Percentiles rank a stretch among this genome's conserved stretches.
Conservation (phyloP, 768 basidiomycete species). For the Filobasidium wieringae region DNA sequence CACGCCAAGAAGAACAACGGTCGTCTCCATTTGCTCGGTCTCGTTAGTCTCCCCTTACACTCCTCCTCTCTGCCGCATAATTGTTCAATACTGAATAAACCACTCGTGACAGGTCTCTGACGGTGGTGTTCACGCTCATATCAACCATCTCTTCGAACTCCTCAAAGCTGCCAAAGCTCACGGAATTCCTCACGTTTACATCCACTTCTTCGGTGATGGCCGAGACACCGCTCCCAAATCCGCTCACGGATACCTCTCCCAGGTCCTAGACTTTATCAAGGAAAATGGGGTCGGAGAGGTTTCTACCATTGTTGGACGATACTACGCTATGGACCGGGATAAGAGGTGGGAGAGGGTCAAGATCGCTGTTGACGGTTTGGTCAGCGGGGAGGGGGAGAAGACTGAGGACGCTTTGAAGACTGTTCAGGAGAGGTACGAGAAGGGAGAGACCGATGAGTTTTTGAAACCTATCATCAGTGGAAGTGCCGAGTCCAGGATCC, state of each 20-base stretch:
- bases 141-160: constrained; percentile 74
- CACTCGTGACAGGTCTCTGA: constrained; percentile 79
- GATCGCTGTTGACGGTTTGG: constrained; percentile 73
- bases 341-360: constrained; percentile 93
- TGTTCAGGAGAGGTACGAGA: constrained; percentile 63
- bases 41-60: constrained; percentile 45
- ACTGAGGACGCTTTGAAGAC: constrained; percentile 50
- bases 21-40: constrained; percentile 73
- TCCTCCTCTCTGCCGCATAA: not conserved
- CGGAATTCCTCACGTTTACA: constrained; percentile 69
- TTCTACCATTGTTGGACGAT: constrained; percentile 74
- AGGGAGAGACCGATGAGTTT: constrained; percentile 87
- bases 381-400: constrained; percentile 54
- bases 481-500: constrained; percentile 63
- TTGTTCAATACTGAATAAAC: not conserved
- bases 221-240: constrained; percentile 86
- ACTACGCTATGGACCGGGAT: constrained; percentile 95
- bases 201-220: constrained; percentile 92
- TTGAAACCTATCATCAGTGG: constrained; percentile 86
- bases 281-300: constrained; percentile 59
- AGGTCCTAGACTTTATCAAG: constrained; percentile 67
- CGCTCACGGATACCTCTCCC: constrained; percentile 60
- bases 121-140: constrained; percentile 95
- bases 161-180: constrained; percentile 79
- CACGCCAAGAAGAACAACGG: constrained; percentile 72